A percentile compares a stretch with the other conserved stretches of the same genome.
These are phyloP conservation scores for Mollisiaceae sp. DNA, from an alignment of 2,329 filamentous ascomycete species.

Conservation along the genomic window DNA sequence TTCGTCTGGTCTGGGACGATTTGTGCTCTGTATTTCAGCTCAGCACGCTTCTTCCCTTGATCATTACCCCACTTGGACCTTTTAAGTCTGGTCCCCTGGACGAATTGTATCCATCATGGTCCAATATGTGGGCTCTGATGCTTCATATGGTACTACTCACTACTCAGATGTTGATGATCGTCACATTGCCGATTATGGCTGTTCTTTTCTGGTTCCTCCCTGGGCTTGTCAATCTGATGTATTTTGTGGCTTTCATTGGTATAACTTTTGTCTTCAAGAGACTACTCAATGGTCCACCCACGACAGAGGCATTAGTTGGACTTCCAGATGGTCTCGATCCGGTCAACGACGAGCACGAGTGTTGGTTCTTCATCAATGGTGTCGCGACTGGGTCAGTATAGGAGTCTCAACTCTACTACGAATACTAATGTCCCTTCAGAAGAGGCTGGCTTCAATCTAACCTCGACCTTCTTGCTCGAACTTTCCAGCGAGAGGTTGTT, in stretches of 20 bases:
- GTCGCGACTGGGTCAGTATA: conserved; percentile 62
- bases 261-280: conserved; percentile 57
- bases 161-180: conserved; percentile 63
- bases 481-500: conserved; percentile 71
- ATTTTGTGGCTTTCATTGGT: conserved; percentile 51
- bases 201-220: conserved; percentile 48
- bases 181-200: conserved; percentile 53
- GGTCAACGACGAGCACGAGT: conserved; percentile 59
- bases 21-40: conserved; percentile 45
- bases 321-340: conserved; percentile 58
- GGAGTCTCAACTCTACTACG: background rate
- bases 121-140: conserved; percentile 61
- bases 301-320: conserved; percentile 53
- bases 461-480: conserved; percentile 71
- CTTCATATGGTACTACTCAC: conserved; percentile 64
- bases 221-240: conserved; percentile 50
- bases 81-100: conserved; percentile 60
- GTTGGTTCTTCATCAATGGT: conserved; percentile 81
- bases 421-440: conserved; percentile 43
- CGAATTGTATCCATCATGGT: conserved; percentile 64
- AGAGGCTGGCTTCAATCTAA: conserved; percentile 70
- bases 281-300: conserved; percentile 56
- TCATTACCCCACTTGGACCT: conserved; percentile 62
- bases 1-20: conserved; percentile 47
- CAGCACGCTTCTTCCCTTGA: conserved; percentile 54